Percentiles rank a stretch among this genome's conserved stretches.
phyloP scores from a whole-genome alignment of 1,284 basidiomycete species.

The Leucoagaricus sp. region DNA sequence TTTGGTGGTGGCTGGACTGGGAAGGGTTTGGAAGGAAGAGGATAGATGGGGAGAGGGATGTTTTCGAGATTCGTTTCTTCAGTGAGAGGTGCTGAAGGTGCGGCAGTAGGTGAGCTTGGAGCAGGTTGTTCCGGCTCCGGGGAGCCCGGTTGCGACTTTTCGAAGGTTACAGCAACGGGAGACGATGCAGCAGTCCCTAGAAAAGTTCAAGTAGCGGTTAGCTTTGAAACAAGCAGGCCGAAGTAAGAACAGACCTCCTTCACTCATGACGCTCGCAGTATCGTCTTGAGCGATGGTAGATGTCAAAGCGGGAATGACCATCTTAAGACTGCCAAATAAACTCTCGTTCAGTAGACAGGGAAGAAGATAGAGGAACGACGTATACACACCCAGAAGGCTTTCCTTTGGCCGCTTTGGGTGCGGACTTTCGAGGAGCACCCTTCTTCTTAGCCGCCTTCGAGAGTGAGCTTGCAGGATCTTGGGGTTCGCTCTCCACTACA shows the following conservation, averaged over 20 bases:
- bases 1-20: conserved; percentile 76
- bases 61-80: conserved; percentile 56
- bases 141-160: conserved; percentile 34
- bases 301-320: conserved; percentile 26
- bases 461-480: conserved; percentile 9
- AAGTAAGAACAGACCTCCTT: conserved; percentile 29
- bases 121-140: conserved; percentile 41
- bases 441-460: conserved; percentile 28
- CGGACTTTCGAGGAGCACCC: conserved; percentile 29
- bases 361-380: background rate
- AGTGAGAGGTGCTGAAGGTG: conserved; percentile 28
- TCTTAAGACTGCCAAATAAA: conserved; percentile 28
- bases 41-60: conserved; percentile 67
- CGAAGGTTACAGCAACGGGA: conserved; percentile 40
- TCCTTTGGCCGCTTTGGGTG: conserved; percentile 27
- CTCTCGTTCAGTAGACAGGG: conserved; percentile 17
- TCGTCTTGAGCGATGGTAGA: conserved; percentile 38
- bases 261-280: conserved; percentile 38
- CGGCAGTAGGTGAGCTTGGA: conserved; percentile 25
- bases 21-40: conserved; percentile 76
- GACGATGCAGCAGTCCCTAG: conserved; percentile 53
- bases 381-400: conserved; percentile 29
- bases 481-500: conserved; percentile 15
- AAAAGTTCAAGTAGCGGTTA: conserved; percentile 38
- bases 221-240: background rate